Evolutionary conservation across 306 rosid genomes (phyloP), one percentile per base, ranked within the genome.

Genomic region (Corylus avellana): DNA sequence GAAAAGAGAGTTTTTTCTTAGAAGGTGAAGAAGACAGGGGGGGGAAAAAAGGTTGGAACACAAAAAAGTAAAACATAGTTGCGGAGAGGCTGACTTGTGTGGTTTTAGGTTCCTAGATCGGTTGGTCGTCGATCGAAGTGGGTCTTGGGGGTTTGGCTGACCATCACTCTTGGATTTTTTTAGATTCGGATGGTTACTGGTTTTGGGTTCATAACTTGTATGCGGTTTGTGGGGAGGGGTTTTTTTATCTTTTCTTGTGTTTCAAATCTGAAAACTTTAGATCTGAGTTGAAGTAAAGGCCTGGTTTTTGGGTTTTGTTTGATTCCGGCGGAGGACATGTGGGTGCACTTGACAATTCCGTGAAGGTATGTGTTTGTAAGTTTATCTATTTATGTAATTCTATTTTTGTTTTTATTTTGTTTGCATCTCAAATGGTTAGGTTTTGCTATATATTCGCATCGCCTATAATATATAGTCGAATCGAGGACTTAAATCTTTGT

Each of bases 1-100:
- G 69, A 17, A 67, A 80, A 39, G 59, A 39, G 59, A 51, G 84
- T 71, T 56, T 14, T 71, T 56, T 14, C 73, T 72, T 73, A 11
- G 44, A 39, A 61, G 72, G 59, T 5, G 17, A 77, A 73, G 72
- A 73, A 14, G 14, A 37, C 18, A 14, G 50, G 67, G 35, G 7
- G 14, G 18, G 49, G 20, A 37, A 53, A 42, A 59, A 47, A 51
- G n/a, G n/a, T 61, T 27, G 61, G 22, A 42, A 42, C 5, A 14
- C n/a, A 27, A 63, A 27, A 63, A 13, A 68, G 72, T 68, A 18
- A 68, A 68, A 42, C 25, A 42, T 42, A 42, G 72, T 39, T 68
- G 51, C 51, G 32, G 72, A 42, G 51, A 29, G 44, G 13, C 69
- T 12, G 9, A 11, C 5, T 25, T 22, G 17, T 22, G 12, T 10